Conservation (phyloP, 768 basidiomycete species). For the Macrocybe gigantea region DNA sequence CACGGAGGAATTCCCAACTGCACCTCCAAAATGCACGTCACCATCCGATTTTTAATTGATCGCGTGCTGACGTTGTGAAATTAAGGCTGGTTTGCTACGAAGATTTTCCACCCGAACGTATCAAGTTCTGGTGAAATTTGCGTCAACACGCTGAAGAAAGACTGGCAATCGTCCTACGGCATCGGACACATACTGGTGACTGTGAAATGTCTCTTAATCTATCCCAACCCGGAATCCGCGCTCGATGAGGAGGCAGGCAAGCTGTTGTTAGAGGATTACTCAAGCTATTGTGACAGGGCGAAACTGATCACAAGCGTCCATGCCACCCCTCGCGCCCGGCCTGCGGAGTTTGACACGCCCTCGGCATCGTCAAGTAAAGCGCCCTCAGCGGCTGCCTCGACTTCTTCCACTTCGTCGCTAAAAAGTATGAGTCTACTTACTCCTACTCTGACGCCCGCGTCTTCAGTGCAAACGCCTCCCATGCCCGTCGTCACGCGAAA, state of each 20-base stretch:
- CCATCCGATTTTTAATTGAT: neutral
- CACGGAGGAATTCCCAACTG: constrained; percentile 89
- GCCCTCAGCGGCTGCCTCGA: constrained; percentile 23
- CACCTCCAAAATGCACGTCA: constrained; percentile 85
- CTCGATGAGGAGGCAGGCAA: constrained; percentile 96
- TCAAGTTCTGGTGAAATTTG: constrained; percentile 89
- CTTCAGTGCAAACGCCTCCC: constrained; percentile 20
- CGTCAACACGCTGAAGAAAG: constrained; percentile 95
- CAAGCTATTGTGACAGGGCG: constrained; percentile 81
- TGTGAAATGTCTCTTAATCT: constrained; percentile 92
- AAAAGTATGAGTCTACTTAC: constrained; percentile 8
- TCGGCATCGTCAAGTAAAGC: constrained; percentile 23
- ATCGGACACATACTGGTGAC: constrained; percentile 89
- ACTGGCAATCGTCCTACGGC: constrained; percentile 91
- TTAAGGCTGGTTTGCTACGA: constrained; percentile 84
- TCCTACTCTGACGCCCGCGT: constrained; percentile 15
- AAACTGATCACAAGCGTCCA: constrained; percentile 88
- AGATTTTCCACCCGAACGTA: constrained; percentile 97
- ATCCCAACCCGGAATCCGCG: constrained; percentile 95
- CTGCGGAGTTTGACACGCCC: constrained; percentile 62
- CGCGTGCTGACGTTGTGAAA: constrained; percentile 5
- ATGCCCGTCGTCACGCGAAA: constrained; percentile 40
- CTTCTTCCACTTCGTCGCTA: constrained; percentile 12
- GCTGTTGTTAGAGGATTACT: constrained; percentile 83
- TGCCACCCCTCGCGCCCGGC: constrained; percentile 73